These are phyloP conservation scores for Penicillium turbatum DNA, from an alignment of 495 filamentous ascomycete genomes.

Conservation along the genomic window DNA sequence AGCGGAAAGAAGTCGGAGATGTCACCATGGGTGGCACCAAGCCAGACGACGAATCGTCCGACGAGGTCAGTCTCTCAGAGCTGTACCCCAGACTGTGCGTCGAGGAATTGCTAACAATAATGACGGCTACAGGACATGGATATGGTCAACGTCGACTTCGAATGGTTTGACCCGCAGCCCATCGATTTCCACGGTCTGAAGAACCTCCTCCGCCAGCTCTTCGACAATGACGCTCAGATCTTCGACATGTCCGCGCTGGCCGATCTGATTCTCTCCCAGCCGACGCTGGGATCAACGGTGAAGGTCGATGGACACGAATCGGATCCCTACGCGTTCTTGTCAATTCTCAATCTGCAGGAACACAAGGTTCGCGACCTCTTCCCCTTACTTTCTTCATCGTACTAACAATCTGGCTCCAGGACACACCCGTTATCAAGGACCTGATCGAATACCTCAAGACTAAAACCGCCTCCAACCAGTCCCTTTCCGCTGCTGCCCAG, in stretches of 20 bases:
- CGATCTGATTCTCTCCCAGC: slow-evolving; percentile 85
- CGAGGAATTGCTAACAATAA: not conserved
- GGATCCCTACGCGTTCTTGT: slow-evolving; percentile 93
- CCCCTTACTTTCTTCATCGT: not conserved
- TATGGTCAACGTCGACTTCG: slow-evolving; percentile 94
- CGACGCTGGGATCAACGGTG: slow-evolving; percentile 84
- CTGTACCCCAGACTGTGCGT: not conserved
- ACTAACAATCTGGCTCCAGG: slow-evolving; percentile 32
- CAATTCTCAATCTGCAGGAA: slow-evolving; percentile 77
- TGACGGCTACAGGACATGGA: slow-evolving; percentile 62
- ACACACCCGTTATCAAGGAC: slow-evolving; percentile 63
- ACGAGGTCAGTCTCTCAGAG: slow-evolving; percentile 33
- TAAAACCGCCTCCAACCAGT: slow-evolving; percentile 52
- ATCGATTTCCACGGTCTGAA: slow-evolving; percentile 96
- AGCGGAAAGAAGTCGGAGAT: slow-evolving; percentile 46
- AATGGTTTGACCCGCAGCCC: slow-evolving; percentile 93
- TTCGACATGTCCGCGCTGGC: slow-evolving; percentile 83
- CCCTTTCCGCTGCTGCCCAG: slow-evolving; percentile 48
- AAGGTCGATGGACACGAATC: slow-evolving; percentile 92
- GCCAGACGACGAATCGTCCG: slow-evolving; percentile 33
- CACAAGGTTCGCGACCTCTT: slow-evolving; percentile 50
- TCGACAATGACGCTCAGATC: slow-evolving; percentile 79
- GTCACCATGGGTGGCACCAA: slow-evolving; percentile 41
- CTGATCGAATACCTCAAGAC: slow-evolving; percentile 65
- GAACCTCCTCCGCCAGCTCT: slow-evolving; percentile 83